Base-by-base conservation (phyloP, 2,329 filamentous ascomycete genomes). In the Neoscytalidium dimidiatum region DNA sequence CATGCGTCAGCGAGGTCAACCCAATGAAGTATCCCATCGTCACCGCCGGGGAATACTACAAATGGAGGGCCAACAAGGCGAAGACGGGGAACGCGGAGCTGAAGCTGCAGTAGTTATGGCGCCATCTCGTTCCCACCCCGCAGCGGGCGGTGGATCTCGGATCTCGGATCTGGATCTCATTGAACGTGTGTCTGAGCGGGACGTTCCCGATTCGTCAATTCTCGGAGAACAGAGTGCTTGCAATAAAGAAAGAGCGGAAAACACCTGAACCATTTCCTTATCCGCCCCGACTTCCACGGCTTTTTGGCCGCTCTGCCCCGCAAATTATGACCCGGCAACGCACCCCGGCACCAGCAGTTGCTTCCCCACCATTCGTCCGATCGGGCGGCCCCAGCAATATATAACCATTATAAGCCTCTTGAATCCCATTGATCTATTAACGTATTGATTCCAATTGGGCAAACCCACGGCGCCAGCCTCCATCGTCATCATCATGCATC, bases 31-130 rank as follows among this genome's bases (percentile, higher is more conserved):
- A 77, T 58, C 73, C 73, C 0, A 52, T 73, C 7, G 74, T 77
- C 69, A 77, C 72, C 3, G 71, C 71, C 2, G 75, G 74, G 1
- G 74, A 78, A 41, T 77, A 78, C 62, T 77, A 73, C 38, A 48
- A 23, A 8, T 67, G 66, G 64, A 52, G 65, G 33, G 62, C 67
- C n/a, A 66, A 56, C 7, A 62, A 62, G 33, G 58, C 58, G 4
- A 62, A 62, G 23, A 51, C 29, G 2, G 58, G 46, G 13, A 41
- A 62, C 17, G 21, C 29, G n/a, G 58, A 51, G 6, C 21, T 62
- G 43, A 29, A 62, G 41, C 31, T 60, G 35, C 23, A 43, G 35
- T 49, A 49, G 46, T n/a, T 33, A 33, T 33, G 11, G 31, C 5
- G 31, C 11, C n/a, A n/a, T n/a, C n/a, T n/a, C n/a, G n/a, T n/a